Percentiles rank a stretch among this genome's conserved stretches.
Evolutionary conservation across 2,329 filamentous ascomycete species (phyloP).

Genomic region (Cyphellophora europaea): DNA sequence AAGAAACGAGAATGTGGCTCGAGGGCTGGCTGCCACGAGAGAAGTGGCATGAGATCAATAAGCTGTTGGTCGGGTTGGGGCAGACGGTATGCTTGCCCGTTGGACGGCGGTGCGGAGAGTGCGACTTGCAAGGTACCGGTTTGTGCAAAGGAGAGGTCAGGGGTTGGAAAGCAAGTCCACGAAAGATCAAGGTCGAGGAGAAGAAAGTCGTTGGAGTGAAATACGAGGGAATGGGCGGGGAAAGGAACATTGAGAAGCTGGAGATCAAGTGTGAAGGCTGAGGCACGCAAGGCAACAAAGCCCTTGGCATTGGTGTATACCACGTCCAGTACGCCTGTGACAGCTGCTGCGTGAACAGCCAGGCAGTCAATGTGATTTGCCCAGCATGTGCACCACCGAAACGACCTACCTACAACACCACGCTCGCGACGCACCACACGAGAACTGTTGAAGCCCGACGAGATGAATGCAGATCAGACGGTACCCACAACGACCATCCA

Average conservation of each 20-base stretch:
- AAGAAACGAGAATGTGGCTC: conserved; percentile 67
- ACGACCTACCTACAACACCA: too few species aligned
- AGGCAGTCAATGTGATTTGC: too few species aligned
- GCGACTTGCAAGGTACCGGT: conserved; percentile 65
- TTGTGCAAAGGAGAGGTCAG: conserved; percentile 66
- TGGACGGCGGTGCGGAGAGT: conserved; percentile 73
- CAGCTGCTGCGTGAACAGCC: too few species aligned
- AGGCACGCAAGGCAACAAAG: not conserved
- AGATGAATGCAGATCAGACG: too few species aligned
- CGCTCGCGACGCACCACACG: too few species aligned
- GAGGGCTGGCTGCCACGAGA: conserved; percentile 77
- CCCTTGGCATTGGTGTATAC: too few species aligned
- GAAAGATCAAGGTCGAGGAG: conserved; percentile 38
- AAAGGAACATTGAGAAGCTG: conserved; percentile 22
- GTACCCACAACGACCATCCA: too few species aligned
- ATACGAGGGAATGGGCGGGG: conserved; percentile 7
- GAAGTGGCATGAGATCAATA: conserved; percentile 87
- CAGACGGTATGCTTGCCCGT: conserved; percentile 79
- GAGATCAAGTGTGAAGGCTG: conserved; percentile 2
- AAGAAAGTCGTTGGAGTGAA: conserved; percentile 20
- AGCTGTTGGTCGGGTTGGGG: conserved; percentile 76
- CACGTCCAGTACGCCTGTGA: too few species aligned
- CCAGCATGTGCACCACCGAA: too few species aligned
- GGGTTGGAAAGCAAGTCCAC: conserved; percentile 51
- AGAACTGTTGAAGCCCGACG: too few species aligned